Evolutionary conservation across 257 asterid species (phyloP).

Genomic region (Euphrasia confusa): DNA sequence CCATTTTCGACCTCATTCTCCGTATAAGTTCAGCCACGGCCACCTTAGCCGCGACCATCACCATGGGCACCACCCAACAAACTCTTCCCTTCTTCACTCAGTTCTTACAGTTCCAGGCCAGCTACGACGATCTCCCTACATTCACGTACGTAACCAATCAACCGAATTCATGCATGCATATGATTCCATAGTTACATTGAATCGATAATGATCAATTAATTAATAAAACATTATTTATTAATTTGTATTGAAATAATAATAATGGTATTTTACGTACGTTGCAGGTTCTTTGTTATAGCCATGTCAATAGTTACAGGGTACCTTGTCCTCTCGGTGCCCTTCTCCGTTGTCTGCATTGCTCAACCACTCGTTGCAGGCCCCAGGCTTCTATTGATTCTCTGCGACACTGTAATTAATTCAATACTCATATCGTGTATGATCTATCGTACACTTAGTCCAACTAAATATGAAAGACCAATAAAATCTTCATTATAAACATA

Average conservation of each 20-base stretch:
- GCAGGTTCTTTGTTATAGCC: constrained; percentile 73
- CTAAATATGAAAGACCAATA: too few species aligned
- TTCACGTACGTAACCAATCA: constrained; percentile 42
- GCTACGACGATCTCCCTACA: constrained; percentile 71
- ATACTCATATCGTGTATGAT: too few species aligned
- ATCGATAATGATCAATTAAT: too few species aligned
- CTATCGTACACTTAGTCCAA: too few species aligned
- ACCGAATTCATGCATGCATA: too few species aligned
- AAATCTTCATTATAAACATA: too few species aligned
- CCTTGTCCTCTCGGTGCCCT: constrained; percentile 66
- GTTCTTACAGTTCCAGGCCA: constrained; percentile 85
- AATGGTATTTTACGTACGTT: neutral
- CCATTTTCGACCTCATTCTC: constrained; percentile 66
- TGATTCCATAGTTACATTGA: too few species aligned
- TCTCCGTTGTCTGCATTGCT: constrained; percentile 46
- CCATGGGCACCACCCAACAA: constrained; percentile 76
- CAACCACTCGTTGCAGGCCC: constrained; percentile 31
- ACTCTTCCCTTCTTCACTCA: constrained; percentile 91
- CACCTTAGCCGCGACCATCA: constrained; percentile 60
- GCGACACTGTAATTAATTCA: constrained; percentile 59
- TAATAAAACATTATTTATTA: neutral
- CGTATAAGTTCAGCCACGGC: constrained; percentile 51
- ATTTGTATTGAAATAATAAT: neutral
- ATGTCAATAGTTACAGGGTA: constrained; percentile 50
- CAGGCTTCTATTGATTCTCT: constrained; percentile 34